phyloP scores from a whole-genome alignment of 2,329 filamentous ascomycete genomes.

The Apiospora aurea region DNA sequence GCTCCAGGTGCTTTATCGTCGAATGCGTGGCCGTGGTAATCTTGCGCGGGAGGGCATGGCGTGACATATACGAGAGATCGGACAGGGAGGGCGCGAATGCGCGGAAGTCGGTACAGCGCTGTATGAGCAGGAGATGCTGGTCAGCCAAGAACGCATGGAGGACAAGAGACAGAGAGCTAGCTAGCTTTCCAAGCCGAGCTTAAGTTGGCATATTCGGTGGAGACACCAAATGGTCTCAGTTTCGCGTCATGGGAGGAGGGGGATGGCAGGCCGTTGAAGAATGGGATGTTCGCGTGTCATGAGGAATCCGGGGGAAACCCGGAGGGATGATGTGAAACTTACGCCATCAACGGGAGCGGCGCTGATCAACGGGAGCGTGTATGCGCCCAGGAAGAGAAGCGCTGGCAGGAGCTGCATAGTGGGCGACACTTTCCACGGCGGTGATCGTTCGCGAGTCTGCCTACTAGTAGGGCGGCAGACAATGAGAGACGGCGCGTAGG shows the following conservation, averaged over 20 bases:
- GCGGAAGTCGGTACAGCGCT: conserved; percentile 23
- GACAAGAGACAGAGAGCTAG: not conserved
- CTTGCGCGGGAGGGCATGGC: conserved; percentile 21
- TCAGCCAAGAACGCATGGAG: not conserved
- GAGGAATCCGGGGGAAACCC: not conserved
- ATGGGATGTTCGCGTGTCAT: not conserved
- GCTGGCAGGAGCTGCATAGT: conserved; percentile 20
- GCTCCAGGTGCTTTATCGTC: conserved; percentile 22
- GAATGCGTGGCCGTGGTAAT: conserved; percentile 11
- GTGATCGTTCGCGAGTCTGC: not conserved
- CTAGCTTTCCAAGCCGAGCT: not conserved
- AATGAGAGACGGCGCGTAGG: not conserved
- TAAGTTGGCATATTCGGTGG: conserved; percentile 7
- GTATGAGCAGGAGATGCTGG: not conserved
- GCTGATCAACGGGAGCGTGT: conserved; percentile 2
- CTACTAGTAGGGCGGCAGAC: conserved; percentile 2
- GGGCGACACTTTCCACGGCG: not conserved
- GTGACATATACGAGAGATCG: conserved; percentile 25
- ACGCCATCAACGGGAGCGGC: conserved; percentile 22
- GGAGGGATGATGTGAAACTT: conserved; percentile 22
- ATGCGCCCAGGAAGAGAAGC: conserved; percentile 22
- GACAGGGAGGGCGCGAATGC: conserved; percentile 19
- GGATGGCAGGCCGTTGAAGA: not conserved
- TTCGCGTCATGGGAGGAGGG: conserved; percentile 14
- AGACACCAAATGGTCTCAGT: conserved; percentile 8